A percentile compares a stretch with the other conserved stretches of the same genome.
Conservation (phyloP, 2,329 filamentous ascomycete species). For the Penicillium concentricum region DNA sequence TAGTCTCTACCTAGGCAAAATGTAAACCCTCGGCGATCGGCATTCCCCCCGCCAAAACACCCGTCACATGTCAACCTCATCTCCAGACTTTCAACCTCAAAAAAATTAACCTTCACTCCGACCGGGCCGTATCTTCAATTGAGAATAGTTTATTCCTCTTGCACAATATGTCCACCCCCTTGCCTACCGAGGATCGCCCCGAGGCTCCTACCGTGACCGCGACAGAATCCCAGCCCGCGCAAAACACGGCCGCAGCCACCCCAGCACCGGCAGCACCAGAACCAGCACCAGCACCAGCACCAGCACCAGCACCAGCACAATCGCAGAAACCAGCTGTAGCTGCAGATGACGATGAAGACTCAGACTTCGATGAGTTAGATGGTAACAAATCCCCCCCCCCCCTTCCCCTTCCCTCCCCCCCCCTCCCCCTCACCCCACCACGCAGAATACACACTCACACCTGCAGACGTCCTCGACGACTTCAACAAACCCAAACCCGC, state of each 20-base stretch:
- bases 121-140: not conserved
- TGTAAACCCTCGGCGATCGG: conserved; percentile 25
- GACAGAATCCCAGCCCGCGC: not conserved
- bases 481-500: conserved; percentile 64
- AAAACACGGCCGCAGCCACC: not conserved
- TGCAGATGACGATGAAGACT: conserved; percentile 69
- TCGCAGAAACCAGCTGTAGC: conserved; percentile 1
- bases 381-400: conserved; percentile 50
- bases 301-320: not conserved
- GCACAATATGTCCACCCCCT: not conserved
- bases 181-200: not conserved
- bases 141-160: not conserved
- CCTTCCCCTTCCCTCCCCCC: not conserved
- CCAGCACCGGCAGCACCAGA: not conserved
- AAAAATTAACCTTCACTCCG: not conserved
- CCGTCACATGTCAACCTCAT: conserved; percentile 24
- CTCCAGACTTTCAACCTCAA: conserved; percentile 3
- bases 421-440: not conserved
- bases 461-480: conserved; percentile 78
- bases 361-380: conserved; percentile 93
- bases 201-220: not conserved
- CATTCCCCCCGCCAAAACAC: conserved; percentile 25
- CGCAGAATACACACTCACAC: conserved; percentile 2
- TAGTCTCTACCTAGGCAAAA: not conserved
- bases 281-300: not conserved